A percentile compares a stretch with the other conserved stretches of the same genome.
Evolutionary conservation across 2,329 filamentous ascomycete species (phyloP).

Genomic region (Cordyceps militaris): DNA sequence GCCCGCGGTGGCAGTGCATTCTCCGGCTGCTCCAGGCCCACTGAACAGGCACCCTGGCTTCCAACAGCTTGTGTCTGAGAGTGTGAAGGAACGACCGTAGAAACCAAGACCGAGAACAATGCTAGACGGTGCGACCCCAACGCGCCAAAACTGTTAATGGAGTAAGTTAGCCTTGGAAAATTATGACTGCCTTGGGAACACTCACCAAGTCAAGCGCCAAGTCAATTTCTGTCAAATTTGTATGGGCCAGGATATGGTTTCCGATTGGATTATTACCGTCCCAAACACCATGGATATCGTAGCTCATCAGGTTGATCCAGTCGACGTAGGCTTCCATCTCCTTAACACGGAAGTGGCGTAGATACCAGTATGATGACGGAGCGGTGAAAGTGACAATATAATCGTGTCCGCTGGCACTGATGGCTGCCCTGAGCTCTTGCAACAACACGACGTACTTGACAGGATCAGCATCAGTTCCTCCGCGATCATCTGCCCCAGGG

Average conservation of each 20-base stretch:
- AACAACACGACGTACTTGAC: not conserved
- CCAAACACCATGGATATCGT: slow-evolving; percentile 36
- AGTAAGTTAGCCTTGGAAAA: too few relatives aligned
- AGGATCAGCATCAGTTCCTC: too few relatives aligned
- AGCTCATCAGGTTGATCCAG: slow-evolving; percentile 39
- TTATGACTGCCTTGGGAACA: too few relatives aligned
- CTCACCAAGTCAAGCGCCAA: not conserved
- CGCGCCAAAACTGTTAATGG: not conserved
- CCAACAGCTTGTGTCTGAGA: not conserved
- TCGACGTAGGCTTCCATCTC: slow-evolving; percentile 23
- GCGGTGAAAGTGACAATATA: not conserved
- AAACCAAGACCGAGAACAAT: not conserved
- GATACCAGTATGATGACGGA: slow-evolving; percentile 24
- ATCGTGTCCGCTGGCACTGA: too few relatives aligned
- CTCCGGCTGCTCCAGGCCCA: too few relatives aligned
- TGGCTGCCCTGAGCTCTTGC: too few relatives aligned
- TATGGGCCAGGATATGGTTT: slow-evolving; percentile 22
- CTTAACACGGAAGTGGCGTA: slow-evolving; percentile 21
- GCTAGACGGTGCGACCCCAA: not conserved
- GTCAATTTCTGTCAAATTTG: slow-evolving; percentile 27
- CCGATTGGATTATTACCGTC: slow-evolving; percentile 20
- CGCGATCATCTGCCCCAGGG: too few relatives aligned
- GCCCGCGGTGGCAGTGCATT: too few relatives aligned
- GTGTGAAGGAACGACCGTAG: not conserved
- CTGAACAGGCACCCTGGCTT: too few relatives aligned